Evolutionary conservation across 352 stramenopile genomes (phyloP), one percentile per base, ranked within the genome.

Genomic region (Globisporangium parvum): DNA sequence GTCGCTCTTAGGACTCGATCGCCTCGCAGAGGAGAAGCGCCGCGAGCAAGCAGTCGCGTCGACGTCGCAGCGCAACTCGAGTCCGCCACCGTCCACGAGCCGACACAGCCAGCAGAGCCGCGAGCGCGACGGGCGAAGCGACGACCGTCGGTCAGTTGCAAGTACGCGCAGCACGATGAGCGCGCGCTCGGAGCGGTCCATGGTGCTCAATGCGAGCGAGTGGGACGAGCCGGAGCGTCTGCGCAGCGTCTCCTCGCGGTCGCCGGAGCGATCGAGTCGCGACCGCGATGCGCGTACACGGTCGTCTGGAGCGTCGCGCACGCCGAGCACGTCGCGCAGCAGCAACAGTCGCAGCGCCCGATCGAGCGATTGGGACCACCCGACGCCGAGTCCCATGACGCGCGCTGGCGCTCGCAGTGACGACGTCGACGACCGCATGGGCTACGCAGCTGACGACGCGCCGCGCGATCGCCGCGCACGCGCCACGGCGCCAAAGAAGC

Each of bases 181-280:
- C 6, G 64, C 67, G 39, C 67, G 68, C 6, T 71, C 65, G 4
- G 62, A 86, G 45, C 55, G 63, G 10, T 52, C 65, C 12, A 40
- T 60, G 41, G 61, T 63, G 26, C 65, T 94, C 2, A 70, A 81
- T 47, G 47, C 63, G 42, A 88, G 71, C 60, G 85, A 94, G 39
- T 94, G 85, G 85, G 85, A 92, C 54, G 69, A 73, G 23, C 80
- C 81, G 2, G 85, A 94, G 54, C 74, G 62, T 17, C 66, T 94
- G 5, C 72, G 75, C 44, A 91, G 75, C 57, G 75, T 90, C 0
- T 53, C 57, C 18, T 48, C 31, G 3, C n/a, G n/a, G 3, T 63
- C 57, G 0, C 31, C 42, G 4, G 49, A 59, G 31, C 41, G 57
- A 55, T 45, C 21, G 23, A 39, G 24, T 37, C 42, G 28, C 14